Evolutionary conservation across 2,329 filamentous ascomycete genomes (phyloP), one percentile per base, ranked within the genome.

Genomic region (Penicillium corylophilum): DNA sequence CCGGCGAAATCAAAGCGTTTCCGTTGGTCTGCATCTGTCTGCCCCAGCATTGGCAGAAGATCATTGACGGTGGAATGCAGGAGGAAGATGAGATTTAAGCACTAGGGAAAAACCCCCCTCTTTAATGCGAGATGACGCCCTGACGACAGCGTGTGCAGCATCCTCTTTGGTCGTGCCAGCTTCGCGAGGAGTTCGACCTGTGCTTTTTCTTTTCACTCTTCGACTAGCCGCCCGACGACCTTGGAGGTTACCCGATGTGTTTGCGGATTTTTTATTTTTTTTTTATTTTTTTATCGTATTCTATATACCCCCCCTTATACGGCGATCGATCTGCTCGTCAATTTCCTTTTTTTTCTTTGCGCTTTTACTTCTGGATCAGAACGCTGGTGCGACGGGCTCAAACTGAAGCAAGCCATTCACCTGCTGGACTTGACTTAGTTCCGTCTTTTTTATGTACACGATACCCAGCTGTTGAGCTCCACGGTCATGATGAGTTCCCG

Each of bases 1-100:
- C 81, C 50, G 90, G 90, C 53, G 93, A 97, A 70, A 94, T 97
- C 77, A 97, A 97, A 73, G 94, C 94, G 28, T 97, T 97, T 80
- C 94, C 94, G 23, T 80, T 99, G 57, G 93, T 99, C 44, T 99
- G 93, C 68, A 90, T 97, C 38, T 97, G 94, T 72, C 78, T 96
- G 28, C 94, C 93, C 23, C 89, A 96, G 66, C 92, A 96, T 72
- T 99, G 93, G 93, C 85, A 87, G 67, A 96, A 94, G 75, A 97
- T 93, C 2, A 95, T 97, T 63, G 93, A 97, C 59, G 90, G 91
- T 53, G 92, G 96, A 50, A 31, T 59, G 18, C 45, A 44, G 24
- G 59, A 65, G 53, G 64, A 60, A 45, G 64, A 65, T 31, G 62
- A 64, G 54, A 51, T 56, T 49, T 63, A 50, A 56, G 54, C 55